Evolutionary conservation across 2,329 filamentous ascomycete genomes (phyloP), one percentile per base, ranked within the genome.

Genomic region (Dichotomopilus funicola): DNA sequence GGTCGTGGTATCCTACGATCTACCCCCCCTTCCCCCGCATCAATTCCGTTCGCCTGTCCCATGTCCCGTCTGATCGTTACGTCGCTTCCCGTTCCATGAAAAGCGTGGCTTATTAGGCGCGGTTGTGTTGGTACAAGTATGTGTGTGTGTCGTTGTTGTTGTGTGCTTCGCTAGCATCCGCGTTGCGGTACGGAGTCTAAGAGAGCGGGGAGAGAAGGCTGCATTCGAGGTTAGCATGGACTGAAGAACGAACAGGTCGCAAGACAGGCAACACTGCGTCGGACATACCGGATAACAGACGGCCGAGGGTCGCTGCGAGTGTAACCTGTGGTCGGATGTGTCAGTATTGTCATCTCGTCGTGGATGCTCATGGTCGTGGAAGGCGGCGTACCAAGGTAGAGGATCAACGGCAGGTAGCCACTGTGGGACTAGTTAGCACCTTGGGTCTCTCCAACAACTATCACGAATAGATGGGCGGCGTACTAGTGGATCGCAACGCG

Each of bases 401-500:
- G 82, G 71, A 99, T 95, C 73, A 99, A 75, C 66, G 94, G 94
- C 57, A 99, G 83, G 75, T 97, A 99, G 72, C 94, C 94, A 79
- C 90, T 95, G 66, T 51, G 36, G 53, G 54, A 49, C 37, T 27
- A 33, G 68, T 80, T 63, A 79, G 73, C 61, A 58, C 19, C 19
- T 27, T 27, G 19, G 19, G 19, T 46, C 6, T 5, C 33, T 9
- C 34, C 12, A 12, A n/a, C n/a, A 5, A 33, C 4, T 10, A 13
- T 6, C 12, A n/a, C 9, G 27, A 12, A n/a, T 12, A 7, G 6
- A 12, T 47, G 31, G 7, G 19, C 12, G 43, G 70, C 87, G 63
- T 83, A 95, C 90, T 97, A 99, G 78, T 99, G 94, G 69, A 99
- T 88, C 58, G 89, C 91, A 67, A 96, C 86, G 68, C 91, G 85